Conservation (phyloP, 805 yeast genomes). For the Metschnikowia corniflorae region DNA sequence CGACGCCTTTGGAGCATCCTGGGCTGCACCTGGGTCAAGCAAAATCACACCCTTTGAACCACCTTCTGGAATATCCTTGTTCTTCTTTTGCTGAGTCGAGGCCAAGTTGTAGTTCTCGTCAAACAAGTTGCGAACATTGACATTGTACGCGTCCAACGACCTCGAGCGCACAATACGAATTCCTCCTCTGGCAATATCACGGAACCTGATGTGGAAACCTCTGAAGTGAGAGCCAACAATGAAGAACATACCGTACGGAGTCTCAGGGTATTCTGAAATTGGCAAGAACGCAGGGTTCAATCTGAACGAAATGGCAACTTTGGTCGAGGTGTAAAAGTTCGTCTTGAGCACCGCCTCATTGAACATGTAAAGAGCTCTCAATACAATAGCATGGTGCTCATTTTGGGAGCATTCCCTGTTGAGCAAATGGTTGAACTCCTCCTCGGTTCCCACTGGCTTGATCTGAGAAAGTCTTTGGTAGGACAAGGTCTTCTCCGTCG, state of each 20-base stretch:
- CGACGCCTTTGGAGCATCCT: slow-evolving; percentile 75
- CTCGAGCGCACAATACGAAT: slow-evolving; percentile 90
- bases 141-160: slow-evolving; percentile 77
- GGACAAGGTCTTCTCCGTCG: slow-evolving; percentile 74
- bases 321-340: slow-evolving; percentile 88
- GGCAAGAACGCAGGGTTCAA: slow-evolving; percentile 86
- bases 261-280: slow-evolving; percentile 80
- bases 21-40: slow-evolving; percentile 72
- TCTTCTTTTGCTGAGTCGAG: slow-evolving; percentile 91
- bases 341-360: slow-evolving; percentile 88
- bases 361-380: slow-evolving; percentile 78
- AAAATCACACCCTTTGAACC: slow-evolving; percentile 97
- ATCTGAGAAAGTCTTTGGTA: slow-evolving; percentile 82
- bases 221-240: slow-evolving; percentile 95
- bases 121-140: slow-evolving; percentile 82
- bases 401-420: slow-evolving; percentile 72
- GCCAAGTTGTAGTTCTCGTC: slow-evolving; percentile 97
- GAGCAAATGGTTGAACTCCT: slow-evolving; percentile 68
- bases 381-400: slow-evolving; percentile 72
- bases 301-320: slow-evolving; percentile 92
- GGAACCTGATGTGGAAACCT: slow-evolving; percentile 95
- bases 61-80: slow-evolving; percentile 98
- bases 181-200: slow-evolving; percentile 98
- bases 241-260: slow-evolving; percentile 91
- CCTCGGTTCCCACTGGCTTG: slow-evolving; percentile 68